phyloP scores from a whole-genome alignment of 495 filamentous ascomycete genomes.

The Beverwykella pulmonaria region DNA sequence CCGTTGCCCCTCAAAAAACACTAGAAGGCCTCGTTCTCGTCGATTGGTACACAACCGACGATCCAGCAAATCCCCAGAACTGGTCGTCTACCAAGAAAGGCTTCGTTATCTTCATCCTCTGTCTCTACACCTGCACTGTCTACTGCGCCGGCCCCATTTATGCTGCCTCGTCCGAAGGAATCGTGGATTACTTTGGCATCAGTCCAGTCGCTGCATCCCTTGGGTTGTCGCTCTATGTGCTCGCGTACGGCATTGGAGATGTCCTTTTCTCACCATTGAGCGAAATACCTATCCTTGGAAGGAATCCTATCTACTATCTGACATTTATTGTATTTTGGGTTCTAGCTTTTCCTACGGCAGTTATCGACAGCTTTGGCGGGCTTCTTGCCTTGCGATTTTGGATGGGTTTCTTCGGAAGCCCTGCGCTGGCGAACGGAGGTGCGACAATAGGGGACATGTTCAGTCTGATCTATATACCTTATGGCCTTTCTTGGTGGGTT shows the following conservation, averaged over 20 bases:
- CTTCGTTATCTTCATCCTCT: constrained; percentile 29
- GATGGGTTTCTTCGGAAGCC: not conserved
- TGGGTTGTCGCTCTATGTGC: constrained; percentile 44
- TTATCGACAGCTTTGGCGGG: constrained; percentile 38
- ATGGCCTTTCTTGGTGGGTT: not conserved
- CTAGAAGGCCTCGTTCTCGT: not conserved
- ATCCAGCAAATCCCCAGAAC: constrained; percentile 6
- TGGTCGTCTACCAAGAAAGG: not conserved
- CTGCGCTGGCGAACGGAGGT: not conserved
- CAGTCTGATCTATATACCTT: not conserved
- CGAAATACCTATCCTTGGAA: constrained; percentile 39
- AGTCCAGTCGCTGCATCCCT: constrained; percentile 39
- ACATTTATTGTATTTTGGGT: constrained; percentile 39
- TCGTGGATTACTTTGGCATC: constrained; percentile 40
- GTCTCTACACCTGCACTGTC: constrained; percentile 38
- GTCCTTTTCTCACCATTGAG: constrained; percentile 34
- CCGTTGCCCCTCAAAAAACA: constrained; percentile 1
- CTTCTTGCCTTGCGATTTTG: constrained; percentile 34
- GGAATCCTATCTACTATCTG: constrained; percentile 40
- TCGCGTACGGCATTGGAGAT: constrained; percentile 46
- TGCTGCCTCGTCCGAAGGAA: constrained; percentile 7
- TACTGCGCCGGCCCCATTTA: constrained; percentile 37
- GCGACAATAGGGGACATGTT: not conserved
- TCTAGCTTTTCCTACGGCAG: constrained; percentile 33
- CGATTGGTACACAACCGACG: constrained; percentile 10